phyloP scores from a whole-genome alignment of 345 rosid genomes.

The Linum tenue region DNA sequence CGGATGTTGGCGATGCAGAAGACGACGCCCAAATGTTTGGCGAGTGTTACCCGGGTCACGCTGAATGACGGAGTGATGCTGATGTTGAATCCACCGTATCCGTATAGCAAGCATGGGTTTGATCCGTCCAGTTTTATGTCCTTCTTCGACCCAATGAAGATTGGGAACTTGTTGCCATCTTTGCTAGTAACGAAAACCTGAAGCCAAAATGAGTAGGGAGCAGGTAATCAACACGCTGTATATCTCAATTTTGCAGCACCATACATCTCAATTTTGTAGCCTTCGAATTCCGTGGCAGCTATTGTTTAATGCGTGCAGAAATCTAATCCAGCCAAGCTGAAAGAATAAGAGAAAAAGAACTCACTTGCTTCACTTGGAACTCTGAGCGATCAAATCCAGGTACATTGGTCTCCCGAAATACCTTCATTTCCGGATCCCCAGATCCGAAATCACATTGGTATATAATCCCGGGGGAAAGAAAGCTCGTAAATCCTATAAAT shows the following conservation, averaged over 20 bases:
- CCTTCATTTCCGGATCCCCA: conserved; percentile 49
- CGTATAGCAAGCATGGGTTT: conserved; percentile 81
- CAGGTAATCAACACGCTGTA: neutral
- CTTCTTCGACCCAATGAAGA: conserved; percentile 63
- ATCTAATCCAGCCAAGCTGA: conserved; percentile 2
- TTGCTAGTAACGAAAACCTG: conserved; percentile 77
- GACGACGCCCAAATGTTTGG: conserved; percentile 68
- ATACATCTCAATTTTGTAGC: too few species aligned
- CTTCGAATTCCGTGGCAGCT: too few species aligned
- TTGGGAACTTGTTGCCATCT: conserved; percentile 76
- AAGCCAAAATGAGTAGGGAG: conserved; percentile 8
- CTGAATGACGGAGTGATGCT: conserved; percentile 70
- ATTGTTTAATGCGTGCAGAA: neutral
- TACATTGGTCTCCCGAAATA: conserved; percentile 65
- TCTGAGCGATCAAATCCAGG: conserved; percentile 67
- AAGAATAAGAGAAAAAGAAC: neutral
- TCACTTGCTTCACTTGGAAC: conserved; percentile 75
- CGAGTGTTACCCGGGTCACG: conserved; percentile 56
- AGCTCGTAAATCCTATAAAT: conserved; percentile 70
- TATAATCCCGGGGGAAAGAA: conserved; percentile 78
- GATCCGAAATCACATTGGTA: conserved; percentile 56
- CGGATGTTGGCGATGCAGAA: conserved; percentile 80
- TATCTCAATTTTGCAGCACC: too few species aligned
- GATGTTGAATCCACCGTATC: conserved; percentile 78
- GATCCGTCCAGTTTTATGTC: conserved; percentile 61